Evolutionary conservation across 2,329 filamentous ascomycete genomes (phyloP).

Genomic region (Apiospora sp.): DNA sequence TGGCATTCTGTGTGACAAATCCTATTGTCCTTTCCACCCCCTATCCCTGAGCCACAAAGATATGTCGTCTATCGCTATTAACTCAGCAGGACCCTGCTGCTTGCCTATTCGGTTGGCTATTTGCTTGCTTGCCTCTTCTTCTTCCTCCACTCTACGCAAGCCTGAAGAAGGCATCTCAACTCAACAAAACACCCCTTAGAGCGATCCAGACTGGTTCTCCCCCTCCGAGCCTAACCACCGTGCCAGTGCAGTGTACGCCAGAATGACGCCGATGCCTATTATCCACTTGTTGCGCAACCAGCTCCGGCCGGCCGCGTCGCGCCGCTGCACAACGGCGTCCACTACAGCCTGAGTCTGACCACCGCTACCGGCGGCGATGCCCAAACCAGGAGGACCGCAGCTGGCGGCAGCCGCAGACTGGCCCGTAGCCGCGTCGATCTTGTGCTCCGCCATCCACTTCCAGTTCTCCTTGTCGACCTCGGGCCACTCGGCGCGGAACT

Average conservation of each 20-base stretch:
- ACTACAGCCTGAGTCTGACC: conserved; percentile 74
- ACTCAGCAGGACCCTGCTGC: background rate
- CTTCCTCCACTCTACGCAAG: background rate
- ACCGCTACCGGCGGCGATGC: conserved; percentile 70
- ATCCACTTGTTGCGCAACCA: conserved; percentile 86
- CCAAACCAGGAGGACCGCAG: conserved; percentile 58
- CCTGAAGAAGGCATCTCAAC: background rate
- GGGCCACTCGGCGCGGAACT: conserved; percentile 89
- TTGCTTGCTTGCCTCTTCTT: background rate
- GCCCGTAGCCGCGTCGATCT: conserved; percentile 81
- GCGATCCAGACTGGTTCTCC: background rate
- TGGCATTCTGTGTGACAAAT: background rate
- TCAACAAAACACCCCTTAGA: background rate
- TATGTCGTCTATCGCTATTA: background rate
- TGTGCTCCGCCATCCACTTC: conserved; percentile 87
- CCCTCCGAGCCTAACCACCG: conserved; percentile 66
- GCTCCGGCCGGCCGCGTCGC: conserved; percentile 76
- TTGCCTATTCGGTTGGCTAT: too few relatives aligned
- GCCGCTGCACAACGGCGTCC: conserved; percentile 77
- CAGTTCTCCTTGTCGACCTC: conserved; percentile 90
- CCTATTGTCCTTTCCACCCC: background rate
- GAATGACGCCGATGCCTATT: conserved; percentile 68
- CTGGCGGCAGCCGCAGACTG: conserved; percentile 60
- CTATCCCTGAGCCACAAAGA: background rate
- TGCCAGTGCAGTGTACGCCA: conserved; percentile 84